Conservation (phyloP, 192 early-diverging fungal species). For the Piromyces sp. region DNA sequence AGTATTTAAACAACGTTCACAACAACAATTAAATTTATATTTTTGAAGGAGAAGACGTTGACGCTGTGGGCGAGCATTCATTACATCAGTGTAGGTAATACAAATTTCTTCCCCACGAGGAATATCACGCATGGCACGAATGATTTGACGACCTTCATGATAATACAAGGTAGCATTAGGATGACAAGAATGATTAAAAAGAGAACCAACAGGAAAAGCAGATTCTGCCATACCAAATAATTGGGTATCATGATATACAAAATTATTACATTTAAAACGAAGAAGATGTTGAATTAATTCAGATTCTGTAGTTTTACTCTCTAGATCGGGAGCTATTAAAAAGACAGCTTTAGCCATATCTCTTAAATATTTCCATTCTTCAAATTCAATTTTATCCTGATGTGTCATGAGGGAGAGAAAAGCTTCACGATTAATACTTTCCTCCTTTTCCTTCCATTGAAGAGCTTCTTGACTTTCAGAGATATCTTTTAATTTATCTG, state of each 20-base stretch:
- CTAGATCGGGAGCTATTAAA: background rate
- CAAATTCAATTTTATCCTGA: background rate
- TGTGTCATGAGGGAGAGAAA: background rate
- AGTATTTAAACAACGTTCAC: constrained; percentile 15
- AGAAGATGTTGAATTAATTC: constrained; percentile 26
- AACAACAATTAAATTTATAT: constrained; percentile 28
- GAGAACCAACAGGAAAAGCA: constrained; percentile 34
- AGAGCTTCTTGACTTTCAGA: background rate
- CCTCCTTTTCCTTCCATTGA: background rate
- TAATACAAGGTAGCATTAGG: constrained; percentile 44
- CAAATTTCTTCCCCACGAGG: constrained; percentile 27
- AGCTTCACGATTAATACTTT: background rate
- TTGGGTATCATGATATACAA: constrained; percentile 33
- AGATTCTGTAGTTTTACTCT: background rate
- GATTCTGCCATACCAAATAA: constrained; percentile 46
- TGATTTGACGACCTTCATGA: constrained; percentile 19
- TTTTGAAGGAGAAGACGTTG: constrained; percentile 14
- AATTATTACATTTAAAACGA: constrained; percentile 49
- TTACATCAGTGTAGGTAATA: constrained; percentile 40
- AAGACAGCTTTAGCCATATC: background rate
- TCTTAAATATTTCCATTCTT: background rate
- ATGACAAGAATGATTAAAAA: constrained; percentile 49
- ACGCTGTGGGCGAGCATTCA: constrained; percentile 7
- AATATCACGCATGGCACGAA: constrained; percentile 33
- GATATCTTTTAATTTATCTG: background rate